Evolutionary conservation across 1,284 basidiomycete species (phyloP), one percentile per base, ranked within the genome.

Genomic region (Volvariella surrecta): DNA sequence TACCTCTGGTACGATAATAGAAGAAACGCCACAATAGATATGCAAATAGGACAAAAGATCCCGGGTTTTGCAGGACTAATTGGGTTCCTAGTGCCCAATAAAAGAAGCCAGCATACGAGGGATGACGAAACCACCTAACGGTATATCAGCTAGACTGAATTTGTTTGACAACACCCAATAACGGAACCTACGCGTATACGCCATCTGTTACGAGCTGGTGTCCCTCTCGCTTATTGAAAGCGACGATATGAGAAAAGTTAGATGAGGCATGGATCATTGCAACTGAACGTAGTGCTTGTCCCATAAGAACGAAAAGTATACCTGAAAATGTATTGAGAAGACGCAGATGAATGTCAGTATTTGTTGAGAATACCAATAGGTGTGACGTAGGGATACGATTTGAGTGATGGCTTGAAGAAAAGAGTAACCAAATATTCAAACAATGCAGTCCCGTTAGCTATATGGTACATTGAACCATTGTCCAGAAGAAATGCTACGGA

Each of bases 41-140:
- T 2, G 66, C 51, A 50, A 81, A 93, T 2, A 79, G 56, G 1
- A 78, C 42, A 55, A 90, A 84, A 10, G 80, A 81, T 18, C 93
- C 32, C 0, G 89, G 76, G 59, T 99, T 99, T 54, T 89, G 89
- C 19, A 99, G 70, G 2, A 93, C 75, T n/a, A 99, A 62, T 58
- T 99, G 94, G 0, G 94, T 97, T 1, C 91, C 91, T 22, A 99
- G 55, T 0, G 93, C 94, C 95, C 95, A 99, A 62, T 95, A 98
- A 64, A 89, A 96, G 70, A 99, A 99, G 2, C 95, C 96, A 0
- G 89, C 79, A 55, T 99, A 99, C 0, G 93, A 96, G 7, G 96
- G 96, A 61, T 99, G 96, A 3, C 96, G 81, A 46, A 83, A 87
- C 75, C 80, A 90, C 18, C 90, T 93, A 52, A 17, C 8, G 21